Conservation (phyloP, 2,329 filamentous ascomycete species). For the Chalaropsis thielavioides region DNA sequence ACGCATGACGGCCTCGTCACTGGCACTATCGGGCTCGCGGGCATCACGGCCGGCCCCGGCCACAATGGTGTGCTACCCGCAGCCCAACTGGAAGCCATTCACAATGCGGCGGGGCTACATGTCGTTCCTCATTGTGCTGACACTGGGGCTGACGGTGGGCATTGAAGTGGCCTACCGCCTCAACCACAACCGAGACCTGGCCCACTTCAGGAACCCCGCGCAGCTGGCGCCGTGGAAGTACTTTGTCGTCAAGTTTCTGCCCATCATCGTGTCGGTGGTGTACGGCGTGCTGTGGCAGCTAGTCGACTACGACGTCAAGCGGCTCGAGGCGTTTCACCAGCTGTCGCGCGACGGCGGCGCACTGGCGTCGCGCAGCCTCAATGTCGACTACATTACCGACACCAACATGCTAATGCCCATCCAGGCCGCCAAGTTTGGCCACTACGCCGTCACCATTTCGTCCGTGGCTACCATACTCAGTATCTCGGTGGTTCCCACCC, state of each 20-base stretch:
- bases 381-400: conserved; percentile 59
- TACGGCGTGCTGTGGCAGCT: conserved; percentile 54
- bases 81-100: conserved; percentile 52
- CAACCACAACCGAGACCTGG: not conserved
- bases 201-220: conserved; percentile 36
- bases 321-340: conserved; percentile 53
- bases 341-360: conserved; percentile 46
- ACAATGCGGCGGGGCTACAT: conserved; percentile 51
- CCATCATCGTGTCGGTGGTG: conserved; percentile 44
- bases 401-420: conserved; percentile 52
- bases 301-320: conserved; percentile 50
- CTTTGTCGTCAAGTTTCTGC: conserved; percentile 49
- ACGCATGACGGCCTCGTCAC: not conserved
- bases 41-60: conserved; percentile 19
- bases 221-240: conserved; percentile 39
- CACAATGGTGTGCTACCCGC: conserved; percentile 37
- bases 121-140: conserved; percentile 37
- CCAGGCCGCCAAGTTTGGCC: conserved; percentile 44
- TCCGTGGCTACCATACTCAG: conserved; percentile 51
- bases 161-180: conserved; percentile 38
- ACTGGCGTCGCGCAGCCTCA: conserved; percentile 50
- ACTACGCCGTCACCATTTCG: conserved; percentile 54
- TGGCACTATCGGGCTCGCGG: not conserved
- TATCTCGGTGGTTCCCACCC: conserved; percentile 52
- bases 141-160: conserved; percentile 35